Evolutionary conservation across 495 filamentous ascomycete genomes (phyloP), one percentile per base, ranked within the genome.

Genomic region (Penicillium alfredii): DNA sequence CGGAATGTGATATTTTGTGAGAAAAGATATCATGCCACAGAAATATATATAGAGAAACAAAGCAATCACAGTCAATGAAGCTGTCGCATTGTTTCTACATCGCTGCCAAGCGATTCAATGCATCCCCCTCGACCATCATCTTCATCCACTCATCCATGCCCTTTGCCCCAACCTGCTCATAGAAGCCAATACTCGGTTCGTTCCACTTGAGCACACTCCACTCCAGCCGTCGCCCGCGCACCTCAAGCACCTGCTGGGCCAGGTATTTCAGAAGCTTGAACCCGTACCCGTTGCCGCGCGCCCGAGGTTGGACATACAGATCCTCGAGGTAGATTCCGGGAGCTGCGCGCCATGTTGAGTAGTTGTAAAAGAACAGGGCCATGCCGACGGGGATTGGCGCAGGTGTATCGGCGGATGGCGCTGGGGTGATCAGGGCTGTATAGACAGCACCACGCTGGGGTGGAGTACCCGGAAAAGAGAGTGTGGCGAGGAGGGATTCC

Each of bases 291-390:
- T 76, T 68, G 13, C 80, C 79, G 4, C 92, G 65, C 29, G 82
- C 81, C 16, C 59, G 62, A 14, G 79, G 74, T 50, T 80, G 67
- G 19, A 98, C 86, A 51, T 84, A 96, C 7, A 98, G 66, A 55
- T 98, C 92, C 56, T 98, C 92, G 8, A 98, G 81, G 53, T 92
- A 95, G 47, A 98, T 88, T 1, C 92, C 92, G 2, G 92, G 82
- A 7, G 74, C 74, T 3, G 81, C 77, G 23, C 81, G 77, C 92
- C 92, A 97, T 4, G 92, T 96, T 39, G 77, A 77, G 55, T 83
- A 87, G 54, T 78, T 85, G 55, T 74, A 70, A 69, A 81, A 87
- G 66, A 76, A 84, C 7, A 84, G 63, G 0, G 76, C 80, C 67
- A 80, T 73, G 34, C 73, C 76, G 4, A 75, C 76, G 28, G 68